Evolutionary conservation across 768 basidiomycete species (phyloP).

Genomic region (Pleurotus ostreatus): DNA sequence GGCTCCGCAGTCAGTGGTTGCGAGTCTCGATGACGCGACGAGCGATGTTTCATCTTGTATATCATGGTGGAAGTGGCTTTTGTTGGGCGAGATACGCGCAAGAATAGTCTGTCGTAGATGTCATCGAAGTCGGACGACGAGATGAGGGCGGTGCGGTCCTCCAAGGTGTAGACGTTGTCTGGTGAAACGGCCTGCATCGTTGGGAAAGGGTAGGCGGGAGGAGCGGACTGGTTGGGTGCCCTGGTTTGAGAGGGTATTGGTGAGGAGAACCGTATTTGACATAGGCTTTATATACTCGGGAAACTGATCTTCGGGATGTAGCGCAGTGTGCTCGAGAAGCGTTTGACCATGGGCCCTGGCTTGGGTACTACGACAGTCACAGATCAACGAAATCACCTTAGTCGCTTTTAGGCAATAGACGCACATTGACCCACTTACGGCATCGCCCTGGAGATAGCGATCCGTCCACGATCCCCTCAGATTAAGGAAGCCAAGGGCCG

Average conservation of each 20-base stretch:
- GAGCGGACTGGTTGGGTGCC: background rate
- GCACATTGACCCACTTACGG: conserved; percentile 9
- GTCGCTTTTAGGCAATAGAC: conserved; percentile 8
- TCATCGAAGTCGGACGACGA: conserved; percentile 68
- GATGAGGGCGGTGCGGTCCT: conserved; percentile 61
- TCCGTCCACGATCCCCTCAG: conserved; percentile 1
- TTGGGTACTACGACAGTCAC: background rate
- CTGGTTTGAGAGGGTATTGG: background rate
- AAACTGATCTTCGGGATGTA: conserved; percentile 8
- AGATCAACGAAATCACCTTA: conserved; percentile 4
- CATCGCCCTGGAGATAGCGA: conserved; percentile 9
- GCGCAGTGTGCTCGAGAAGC: conserved; percentile 4
- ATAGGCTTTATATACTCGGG: conserved; percentile 2
- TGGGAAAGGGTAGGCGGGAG: background rate
- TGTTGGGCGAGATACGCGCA: conserved; percentile 53
- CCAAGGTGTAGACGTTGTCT: conserved; percentile 52
- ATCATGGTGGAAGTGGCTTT: conserved; percentile 45
- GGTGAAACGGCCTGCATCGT: conserved; percentile 12
- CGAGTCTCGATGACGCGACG: conserved; percentile 54
- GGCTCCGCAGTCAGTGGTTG: conserved; percentile 51
- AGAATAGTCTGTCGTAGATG: conserved; percentile 72
- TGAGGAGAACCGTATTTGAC: background rate
- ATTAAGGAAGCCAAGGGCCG: background rate
- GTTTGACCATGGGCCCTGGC: conserved; percentile 2
- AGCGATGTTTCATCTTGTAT: conserved; percentile 63